Conservation (phyloP, 2,329 filamentous ascomycete species). For the Aspergillus fijiensis region DNA sequence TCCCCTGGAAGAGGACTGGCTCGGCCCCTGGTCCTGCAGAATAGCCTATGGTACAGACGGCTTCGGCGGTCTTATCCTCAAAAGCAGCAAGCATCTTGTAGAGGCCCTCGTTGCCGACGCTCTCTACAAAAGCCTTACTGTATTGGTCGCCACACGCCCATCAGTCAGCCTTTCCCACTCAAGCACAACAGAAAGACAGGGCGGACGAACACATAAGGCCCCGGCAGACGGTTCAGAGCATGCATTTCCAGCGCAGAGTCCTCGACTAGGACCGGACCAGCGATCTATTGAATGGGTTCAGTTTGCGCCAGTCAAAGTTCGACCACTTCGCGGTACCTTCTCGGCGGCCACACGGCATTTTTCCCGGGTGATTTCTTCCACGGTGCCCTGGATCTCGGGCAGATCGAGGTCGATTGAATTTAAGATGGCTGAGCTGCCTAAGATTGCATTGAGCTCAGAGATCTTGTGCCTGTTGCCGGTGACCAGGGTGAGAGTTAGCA, state of each 20-base stretch:
- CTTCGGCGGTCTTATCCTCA: conserved; percentile 80
- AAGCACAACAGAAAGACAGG: neutral
- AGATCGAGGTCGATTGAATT: conserved; percentile 70
- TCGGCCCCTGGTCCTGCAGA: conserved; percentile 74
- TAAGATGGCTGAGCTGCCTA: conserved; percentile 66
- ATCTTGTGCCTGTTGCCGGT: conserved; percentile 90
- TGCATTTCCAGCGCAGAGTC: conserved; percentile 87
- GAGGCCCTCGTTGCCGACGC: conserved; percentile 72
- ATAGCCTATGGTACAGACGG: conserved; percentile 87
- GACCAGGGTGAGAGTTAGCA: conserved; percentile 58
- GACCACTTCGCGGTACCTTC: conserved; percentile 27
- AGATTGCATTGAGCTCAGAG: conserved; percentile 76
- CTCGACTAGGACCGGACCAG: conserved; percentile 82
- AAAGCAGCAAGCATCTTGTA: conserved; percentile 80
- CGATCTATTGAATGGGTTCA: conserved; percentile 52
- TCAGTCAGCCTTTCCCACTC: neutral
- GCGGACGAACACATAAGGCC: conserved; percentile 75
- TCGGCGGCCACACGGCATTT: conserved; percentile 74
- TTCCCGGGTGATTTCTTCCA: conserved; percentile 78
- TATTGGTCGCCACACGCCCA: neutral
- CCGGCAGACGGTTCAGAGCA: conserved; percentile 76
- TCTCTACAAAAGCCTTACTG: conserved; percentile 85
- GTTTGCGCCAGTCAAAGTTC: neutral
- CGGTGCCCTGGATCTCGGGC: conserved; percentile 77
- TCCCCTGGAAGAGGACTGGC: conserved; percentile 77